Evolutionary conservation across 2,329 filamentous ascomycete genomes (phyloP).

Genomic region (Ambrosiella beaveri): DNA sequence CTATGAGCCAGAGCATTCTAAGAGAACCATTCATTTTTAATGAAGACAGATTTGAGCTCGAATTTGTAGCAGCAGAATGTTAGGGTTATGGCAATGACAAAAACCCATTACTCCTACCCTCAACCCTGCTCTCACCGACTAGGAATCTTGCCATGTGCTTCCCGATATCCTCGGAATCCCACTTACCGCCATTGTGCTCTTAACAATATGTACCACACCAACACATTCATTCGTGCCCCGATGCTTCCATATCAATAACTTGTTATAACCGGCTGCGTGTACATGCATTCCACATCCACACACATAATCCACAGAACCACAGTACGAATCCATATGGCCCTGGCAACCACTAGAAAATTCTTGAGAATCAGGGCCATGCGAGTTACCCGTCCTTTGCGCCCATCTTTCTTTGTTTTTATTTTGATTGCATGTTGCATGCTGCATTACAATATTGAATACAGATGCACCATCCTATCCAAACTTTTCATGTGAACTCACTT

Average conservation of each 20-base stretch:
- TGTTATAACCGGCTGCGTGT: not conserved
- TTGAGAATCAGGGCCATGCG: not conserved
- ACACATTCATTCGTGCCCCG: not conserved
- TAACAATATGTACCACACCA: not conserved
- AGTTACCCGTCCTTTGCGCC: not conserved
- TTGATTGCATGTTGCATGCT: too few relatives aligned
- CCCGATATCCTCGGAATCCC: not conserved
- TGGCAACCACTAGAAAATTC: not conserved
- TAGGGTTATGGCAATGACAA: not conserved
- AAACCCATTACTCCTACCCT: not conserved
- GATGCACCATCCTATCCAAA: too few relatives aligned
- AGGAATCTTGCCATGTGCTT: slow-evolving; percentile 1
- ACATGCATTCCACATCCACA: not conserved
- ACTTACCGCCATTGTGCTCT: not conserved
- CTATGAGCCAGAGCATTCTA: too few relatives aligned
- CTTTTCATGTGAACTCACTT: too few relatives aligned
- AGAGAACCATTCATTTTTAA: too few relatives aligned
- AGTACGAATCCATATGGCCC: not conserved
- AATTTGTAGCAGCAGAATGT: not conserved
- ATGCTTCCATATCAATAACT: not conserved
- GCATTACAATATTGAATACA: too few relatives aligned
- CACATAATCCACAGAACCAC: not conserved
- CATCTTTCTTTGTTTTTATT: not conserved
- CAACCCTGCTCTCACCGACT: not conserved
- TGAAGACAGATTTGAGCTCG: too few relatives aligned